Evolutionary conservation across 106 monocot genomes (phyloP).

Genomic region (Alisma plantagoaquatica): DNA sequence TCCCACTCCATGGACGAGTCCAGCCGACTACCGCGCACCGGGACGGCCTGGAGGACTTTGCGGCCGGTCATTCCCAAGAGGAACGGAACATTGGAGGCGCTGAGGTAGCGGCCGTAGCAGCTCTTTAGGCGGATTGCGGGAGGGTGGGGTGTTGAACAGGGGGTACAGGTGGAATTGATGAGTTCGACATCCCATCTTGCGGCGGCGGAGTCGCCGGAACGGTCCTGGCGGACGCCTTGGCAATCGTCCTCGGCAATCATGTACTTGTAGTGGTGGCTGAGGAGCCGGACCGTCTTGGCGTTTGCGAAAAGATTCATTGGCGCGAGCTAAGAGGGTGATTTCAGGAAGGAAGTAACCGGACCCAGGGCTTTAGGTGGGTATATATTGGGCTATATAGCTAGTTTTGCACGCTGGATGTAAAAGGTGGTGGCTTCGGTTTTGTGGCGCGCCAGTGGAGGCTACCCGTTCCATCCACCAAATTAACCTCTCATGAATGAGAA

Average conservation of each 20-base stretch:
- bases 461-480: no score
- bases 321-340: neutral
- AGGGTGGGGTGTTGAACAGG: slow-evolving; percentile 36
- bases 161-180: neutral
- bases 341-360: no score
- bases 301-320: slow-evolving; percentile 35
- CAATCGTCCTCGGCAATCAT: slow-evolving; percentile 45
- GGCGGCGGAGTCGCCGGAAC: slow-evolving; percentile 13
- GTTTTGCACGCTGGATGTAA: no score
- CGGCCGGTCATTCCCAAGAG: slow-evolving; percentile 57
- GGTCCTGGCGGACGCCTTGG: slow-evolving; percentile 36
- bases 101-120: no score
- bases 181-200: slow-evolving; percentile 32
- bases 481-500: no score
- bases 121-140: no score
- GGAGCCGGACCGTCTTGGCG: slow-evolving; percentile 34
- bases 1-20: slow-evolving; percentile 81
- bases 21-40: slow-evolving; percentile 28
- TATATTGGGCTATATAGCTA: no score
- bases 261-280: slow-evolving; percentile 44
- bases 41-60: slow-evolving; percentile 50
- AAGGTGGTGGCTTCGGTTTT: no score
- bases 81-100: slow-evolving; percentile 66
- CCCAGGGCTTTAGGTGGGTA: no score
- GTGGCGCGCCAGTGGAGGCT: no score